A percentile compares a stretch with the other conserved stretches of the same genome.
These are phyloP conservation scores for Fusarium kyushuense DNA, from an alignment of 2,329 filamentous ascomycete species.

Conservation along the genomic window DNA sequence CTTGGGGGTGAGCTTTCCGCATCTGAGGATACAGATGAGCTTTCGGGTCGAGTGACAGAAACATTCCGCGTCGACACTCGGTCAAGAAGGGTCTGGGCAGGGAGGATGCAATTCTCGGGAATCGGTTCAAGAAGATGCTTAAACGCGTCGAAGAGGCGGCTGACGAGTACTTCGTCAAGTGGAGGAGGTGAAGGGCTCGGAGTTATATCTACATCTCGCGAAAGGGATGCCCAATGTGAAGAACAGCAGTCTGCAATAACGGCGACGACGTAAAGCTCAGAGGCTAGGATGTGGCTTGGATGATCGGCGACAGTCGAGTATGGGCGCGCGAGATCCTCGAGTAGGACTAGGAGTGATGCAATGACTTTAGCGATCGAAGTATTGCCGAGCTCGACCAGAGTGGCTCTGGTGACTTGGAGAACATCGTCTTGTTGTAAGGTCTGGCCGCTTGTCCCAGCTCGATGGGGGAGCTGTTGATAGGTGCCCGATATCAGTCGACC, in stretches of 20 bases:
- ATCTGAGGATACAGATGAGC: constrained; percentile 32
- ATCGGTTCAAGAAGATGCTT: constrained; percentile 70
- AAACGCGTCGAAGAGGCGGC: constrained; percentile 66
- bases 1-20: constrained; percentile 31
- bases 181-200: constrained; percentile 50
- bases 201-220: constrained; percentile 44
- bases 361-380: constrained; percentile 66
- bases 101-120: constrained; percentile 67
- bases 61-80: constrained; percentile 58
- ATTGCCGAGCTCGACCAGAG: constrained; percentile 70
- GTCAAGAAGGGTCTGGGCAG: constrained; percentile 69
- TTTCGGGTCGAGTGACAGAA: constrained; percentile 51
- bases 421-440: constrained; percentile 72
- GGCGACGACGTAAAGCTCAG: constrained; percentile 73
- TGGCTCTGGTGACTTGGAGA: constrained; percentile 69
- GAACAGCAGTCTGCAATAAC: constrained; percentile 74
- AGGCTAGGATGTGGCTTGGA: constrained; percentile 70
- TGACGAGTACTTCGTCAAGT: constrained; percentile 64
- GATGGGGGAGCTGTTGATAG: constrained; percentile 70
- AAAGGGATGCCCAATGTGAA: constrained; percentile 67
- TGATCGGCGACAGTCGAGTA: constrained; percentile 65
- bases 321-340: constrained; percentile 69
- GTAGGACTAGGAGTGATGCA: constrained; percentile 66
- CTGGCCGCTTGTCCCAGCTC: constrained; percentile 68
- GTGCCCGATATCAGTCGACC: constrained; percentile 54